These are phyloP conservation scores for Neopestalotiopsis clavispora DNA, from an alignment of 2,329 filamentous ascomycete genomes.

Conservation along the genomic window DNA sequence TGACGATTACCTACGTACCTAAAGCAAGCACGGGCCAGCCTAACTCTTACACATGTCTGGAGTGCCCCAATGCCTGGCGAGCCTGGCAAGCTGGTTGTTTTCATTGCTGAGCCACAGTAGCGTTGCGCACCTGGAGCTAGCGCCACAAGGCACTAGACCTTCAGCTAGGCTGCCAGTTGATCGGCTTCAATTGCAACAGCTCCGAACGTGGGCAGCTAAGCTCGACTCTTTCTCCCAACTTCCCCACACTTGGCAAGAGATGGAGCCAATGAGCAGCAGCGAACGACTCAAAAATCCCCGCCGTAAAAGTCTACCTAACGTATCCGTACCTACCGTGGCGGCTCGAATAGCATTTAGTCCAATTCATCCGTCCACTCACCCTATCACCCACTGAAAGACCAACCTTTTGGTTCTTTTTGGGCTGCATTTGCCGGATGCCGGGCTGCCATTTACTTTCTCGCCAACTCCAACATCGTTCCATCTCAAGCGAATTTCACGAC, in stretches of 20 bases:
- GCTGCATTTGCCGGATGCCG: conserved; percentile 5
- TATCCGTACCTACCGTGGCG: background rate
- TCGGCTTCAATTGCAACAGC: no score
- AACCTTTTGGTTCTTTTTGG: background rate
- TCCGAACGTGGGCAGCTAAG: no score
- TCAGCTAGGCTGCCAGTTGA: no score
- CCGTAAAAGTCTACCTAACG: no score
- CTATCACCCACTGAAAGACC: no score
- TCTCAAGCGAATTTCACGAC: background rate
- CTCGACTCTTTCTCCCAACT: background rate
- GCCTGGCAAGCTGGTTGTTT: no score
- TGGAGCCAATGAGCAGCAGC: background rate
- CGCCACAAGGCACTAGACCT: no score
- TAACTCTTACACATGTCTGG: background rate
- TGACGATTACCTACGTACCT: background rate
- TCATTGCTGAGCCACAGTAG: background rate
- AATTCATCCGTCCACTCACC: background rate
- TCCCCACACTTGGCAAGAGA: background rate
- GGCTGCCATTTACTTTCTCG: background rate
- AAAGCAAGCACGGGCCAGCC: background rate
- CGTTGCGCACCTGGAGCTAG: no score
- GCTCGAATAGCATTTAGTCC: no score
- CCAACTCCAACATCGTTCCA: conserved; percentile 3
- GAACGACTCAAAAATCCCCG: no score
- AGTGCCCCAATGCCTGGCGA: no score